These are phyloP conservation scores for Phalaenopsis hybrid DNA, from an alignment of 116 monocot species.

Conservation along the genomic window DNA sequence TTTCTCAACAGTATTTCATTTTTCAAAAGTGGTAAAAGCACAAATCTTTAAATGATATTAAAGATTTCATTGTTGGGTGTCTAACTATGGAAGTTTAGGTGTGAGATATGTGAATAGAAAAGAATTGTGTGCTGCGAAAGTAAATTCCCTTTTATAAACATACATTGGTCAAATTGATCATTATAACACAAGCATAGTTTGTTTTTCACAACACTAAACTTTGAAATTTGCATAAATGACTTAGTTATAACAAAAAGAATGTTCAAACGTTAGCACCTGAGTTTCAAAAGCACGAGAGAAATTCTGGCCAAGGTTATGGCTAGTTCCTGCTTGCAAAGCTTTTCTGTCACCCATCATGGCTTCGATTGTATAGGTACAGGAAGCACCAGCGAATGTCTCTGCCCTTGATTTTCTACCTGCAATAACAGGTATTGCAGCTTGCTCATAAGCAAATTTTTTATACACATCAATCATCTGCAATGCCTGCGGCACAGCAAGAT, in stretches of 20 bases:
- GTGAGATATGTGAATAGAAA: no score
- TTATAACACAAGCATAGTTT: no score
- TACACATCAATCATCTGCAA: slow-evolving; percentile 98
- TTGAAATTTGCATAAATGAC: no score
- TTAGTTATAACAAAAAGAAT: neutral
- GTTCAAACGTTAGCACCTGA: slow-evolving; percentile 38
- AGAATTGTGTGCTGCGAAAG: no score
- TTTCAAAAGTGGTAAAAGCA: no score
- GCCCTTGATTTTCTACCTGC: slow-evolving; percentile 81
- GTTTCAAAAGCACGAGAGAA: slow-evolving; percentile 99
- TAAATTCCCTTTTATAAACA: no score
- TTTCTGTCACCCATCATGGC: slow-evolving; percentile 99
- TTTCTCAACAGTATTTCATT: no score
- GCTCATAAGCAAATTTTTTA: slow-evolving; percentile 88
- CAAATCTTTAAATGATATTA: no score
- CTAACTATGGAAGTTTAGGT: no score
- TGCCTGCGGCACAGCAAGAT: slow-evolving; percentile 59
- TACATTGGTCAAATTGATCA: no score
- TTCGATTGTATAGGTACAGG: slow-evolving; percentile 91
- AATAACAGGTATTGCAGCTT: slow-evolving; percentile 99
- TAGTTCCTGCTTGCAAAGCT: slow-evolving; percentile 98
- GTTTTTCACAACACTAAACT: no score
- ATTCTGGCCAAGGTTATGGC: slow-evolving; percentile 97
- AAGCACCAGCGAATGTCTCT: slow-evolving; percentile 97
- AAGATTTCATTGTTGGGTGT: no score